Evolutionary conservation across 2,329 filamentous ascomycete species (phyloP), one percentile per base, ranked within the genome.

Genomic region (Elsinoe ampelina): DNA sequence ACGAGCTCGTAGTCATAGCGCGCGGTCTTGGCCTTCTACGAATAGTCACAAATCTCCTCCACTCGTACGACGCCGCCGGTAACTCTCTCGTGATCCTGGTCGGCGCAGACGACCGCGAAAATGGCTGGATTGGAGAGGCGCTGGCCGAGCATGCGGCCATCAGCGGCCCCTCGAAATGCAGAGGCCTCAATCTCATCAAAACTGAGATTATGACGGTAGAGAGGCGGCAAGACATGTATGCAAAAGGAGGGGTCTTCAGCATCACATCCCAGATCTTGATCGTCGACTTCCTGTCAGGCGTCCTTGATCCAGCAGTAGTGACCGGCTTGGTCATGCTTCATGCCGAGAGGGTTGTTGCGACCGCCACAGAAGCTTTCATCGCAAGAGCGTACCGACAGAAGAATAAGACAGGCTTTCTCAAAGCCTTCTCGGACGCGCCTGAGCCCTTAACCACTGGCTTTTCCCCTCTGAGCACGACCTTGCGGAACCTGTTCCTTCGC

Each of bases 61-160:
- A 98, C 72, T 91, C 91, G 17, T 96, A 96, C 73, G 93, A 98
- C 79, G 91, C 90, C 1, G 89, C 89, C 2, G 93, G 93, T 12
- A 95, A 93, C 72, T 97, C 95, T 67, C 76, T 98, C 56, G 85
- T 98, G 50, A 77, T 98, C 43, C 74, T 98, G 17, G 83, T 97
- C 41, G 91, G 90, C 8, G 91, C 93, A 35, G 87, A 93, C 59
- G 90, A 96, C 34, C 83, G 88, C 59, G 93, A 98, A 68, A 96
- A 96, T 81, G 85, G 86, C 57, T 97, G 92, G 91, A 90, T 98
- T 59, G 93, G 93, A 63, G 93, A 97, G 75, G 89, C 90, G 30
- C 76, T 98, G 67, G 93, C 93, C 20, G 93, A 98, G 73, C 91
- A 97, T 74, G 91, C 91, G 68, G 90, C 89, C 61, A 83, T 95